Percentiles rank a stretch among this genome's conserved stretches.
These are phyloP conservation scores for Yamadazyma laniorum DNA, from an alignment of 805 yeast genomes.

Conservation along the genomic window DNA sequence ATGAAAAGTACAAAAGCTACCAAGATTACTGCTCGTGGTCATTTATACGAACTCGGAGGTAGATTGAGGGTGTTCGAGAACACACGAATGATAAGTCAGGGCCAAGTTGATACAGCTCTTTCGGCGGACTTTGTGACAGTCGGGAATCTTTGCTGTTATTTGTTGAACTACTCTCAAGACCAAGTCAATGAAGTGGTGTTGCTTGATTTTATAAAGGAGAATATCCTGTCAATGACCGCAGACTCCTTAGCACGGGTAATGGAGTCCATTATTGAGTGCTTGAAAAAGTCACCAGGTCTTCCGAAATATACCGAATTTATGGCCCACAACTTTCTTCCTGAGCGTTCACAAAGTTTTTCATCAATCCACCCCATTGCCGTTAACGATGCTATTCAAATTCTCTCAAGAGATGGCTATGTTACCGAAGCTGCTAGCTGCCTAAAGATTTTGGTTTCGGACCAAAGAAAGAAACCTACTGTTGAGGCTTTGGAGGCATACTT, in stretches of 20 bases:
- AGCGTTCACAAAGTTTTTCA: not conserved
- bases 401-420: slow-evolving; percentile 3
- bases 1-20: not conserved
- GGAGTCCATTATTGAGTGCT: not conserved
- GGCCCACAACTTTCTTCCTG: not conserved
- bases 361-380: slow-evolving; percentile 5
- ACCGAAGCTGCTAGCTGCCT: not conserved
- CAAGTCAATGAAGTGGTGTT: not conserved
- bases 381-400: slow-evolving; percentile 1
- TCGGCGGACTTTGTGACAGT: slow-evolving; percentile 12
- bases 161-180: slow-evolving; percentile 6
- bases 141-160: slow-evolving; percentile 9
- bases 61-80: slow-evolving; percentile 17
- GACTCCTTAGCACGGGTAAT: not conserved
- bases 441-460: slow-evolving; percentile 1
- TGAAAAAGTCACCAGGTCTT: not conserved
- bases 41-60: slow-evolving; percentile 13
- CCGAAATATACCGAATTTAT: not conserved
- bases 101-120: slow-evolving; percentile 13
- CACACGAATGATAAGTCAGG: slow-evolving; percentile 15
- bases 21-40: not conserved
- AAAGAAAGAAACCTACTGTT: slow-evolving; percentile 4
- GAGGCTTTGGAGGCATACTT: slow-evolving; percentile 7
- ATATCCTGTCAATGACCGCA: not conserved
- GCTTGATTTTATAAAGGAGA: not conserved